Conservation (phyloP, 1,284 basidiomycete genomes). For the Puccinia novopanici region DNA sequence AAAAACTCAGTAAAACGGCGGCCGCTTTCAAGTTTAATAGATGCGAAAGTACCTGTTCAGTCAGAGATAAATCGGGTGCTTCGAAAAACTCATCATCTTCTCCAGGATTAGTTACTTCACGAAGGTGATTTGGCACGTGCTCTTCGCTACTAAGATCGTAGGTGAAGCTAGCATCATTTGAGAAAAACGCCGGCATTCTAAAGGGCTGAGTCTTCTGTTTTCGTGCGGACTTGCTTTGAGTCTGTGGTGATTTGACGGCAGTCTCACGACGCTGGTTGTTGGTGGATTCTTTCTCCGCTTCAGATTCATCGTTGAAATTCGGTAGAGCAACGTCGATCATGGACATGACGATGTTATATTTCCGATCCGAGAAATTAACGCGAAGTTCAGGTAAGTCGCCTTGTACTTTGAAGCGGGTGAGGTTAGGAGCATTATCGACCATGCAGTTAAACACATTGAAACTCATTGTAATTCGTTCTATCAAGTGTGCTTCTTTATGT, state of each 20-base stretch:
- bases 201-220: constrained; percentile 38
- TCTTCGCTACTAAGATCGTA: constrained; percentile 34
- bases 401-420: constrained; percentile 87
- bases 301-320: constrained; percentile 68
- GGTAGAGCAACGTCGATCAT: constrained; percentile 90
- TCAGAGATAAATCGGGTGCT: constrained; percentile 68
- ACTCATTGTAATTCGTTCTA: constrained; percentile 90
- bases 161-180: constrained; percentile 49
- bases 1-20: neutral
- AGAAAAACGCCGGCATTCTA: constrained; percentile 44
- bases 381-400: constrained; percentile 85
- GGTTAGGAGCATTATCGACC: constrained; percentile 77
- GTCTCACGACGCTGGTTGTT: constrained; percentile 20
- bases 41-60: constrained; percentile 62
- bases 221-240: constrained; percentile 38
- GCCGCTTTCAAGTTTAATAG: neutral
- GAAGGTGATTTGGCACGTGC: constrained; percentile 35
- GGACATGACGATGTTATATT: constrained; percentile 92
- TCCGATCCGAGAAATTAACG: constrained; percentile 91
- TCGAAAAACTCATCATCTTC: constrained; percentile 73
- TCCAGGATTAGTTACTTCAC: constrained; percentile 54
- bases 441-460: constrained; percentile 93
- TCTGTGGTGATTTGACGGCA: neutral
- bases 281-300: constrained; percentile 53
- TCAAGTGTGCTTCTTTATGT: constrained; percentile 71